Base-by-base conservation (phyloP, 768 basidiomycete species). In the Tubosaeta brunneosetosa region DNA sequence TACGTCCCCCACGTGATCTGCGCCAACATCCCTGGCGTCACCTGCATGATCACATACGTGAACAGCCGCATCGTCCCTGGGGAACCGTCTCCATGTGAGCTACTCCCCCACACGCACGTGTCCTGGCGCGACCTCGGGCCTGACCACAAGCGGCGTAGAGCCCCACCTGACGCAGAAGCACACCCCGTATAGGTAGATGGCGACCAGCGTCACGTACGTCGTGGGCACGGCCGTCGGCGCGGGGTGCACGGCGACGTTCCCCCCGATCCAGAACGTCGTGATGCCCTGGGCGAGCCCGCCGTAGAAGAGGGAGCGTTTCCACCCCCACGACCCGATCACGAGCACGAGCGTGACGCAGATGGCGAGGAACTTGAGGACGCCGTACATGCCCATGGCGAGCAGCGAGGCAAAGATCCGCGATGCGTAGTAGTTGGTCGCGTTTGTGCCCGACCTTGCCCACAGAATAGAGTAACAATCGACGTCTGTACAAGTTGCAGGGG, bases 311-410 rank as follows among this genome's bases (percentile, higher is more conserved):
- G 67, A 66, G 25, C 62, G 58, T 57, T 74, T 74, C 16, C 73
- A 66, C 1, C 73, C 73, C 61, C 70, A 67, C 6, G 70, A 63
- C 51, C 75, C 73, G 46, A 75, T 70, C 25, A 74, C 62, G 46
- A 75, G 64, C 1, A 63, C 60, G n/a, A 75, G 66, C 25, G 63
- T 66, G 47, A 71, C 16, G 34, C 53, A 59, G 3, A 71, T 67
- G 22, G 22, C 3, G 22, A 22, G 22, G 22, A 22, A 22, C 22
- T 22, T 22, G 22, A 22, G 2, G 22, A 22, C 22, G 22, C 22
- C 22, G 22, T 22, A 22, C 22, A 22, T 3, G 2, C 22, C 22
- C 22, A 3, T 22, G 3, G 22, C 22, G 22, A 22, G 22, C 22
- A 22, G 22, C 22, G 22, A 22, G 22, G 22, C 22, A 22, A 22